Base-by-base conservation (phyloP, 345 rosid genomes). In the Boechera stricta region DNA sequence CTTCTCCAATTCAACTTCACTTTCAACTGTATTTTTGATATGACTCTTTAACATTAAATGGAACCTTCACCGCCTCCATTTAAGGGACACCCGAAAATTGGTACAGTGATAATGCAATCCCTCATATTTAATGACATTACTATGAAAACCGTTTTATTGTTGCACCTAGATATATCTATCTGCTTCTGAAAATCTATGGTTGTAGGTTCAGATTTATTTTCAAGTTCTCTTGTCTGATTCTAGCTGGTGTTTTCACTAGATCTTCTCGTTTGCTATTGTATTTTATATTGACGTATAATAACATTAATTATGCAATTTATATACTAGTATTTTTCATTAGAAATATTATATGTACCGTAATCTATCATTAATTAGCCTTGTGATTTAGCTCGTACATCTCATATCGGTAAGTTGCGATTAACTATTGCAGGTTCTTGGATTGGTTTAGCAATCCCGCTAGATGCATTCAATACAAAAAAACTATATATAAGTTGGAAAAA, bases 41-140 rank as follows among this genome's bases (percentile, higher is more conserved):
- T 55, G 72, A 54, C 71, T 74, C 57, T 47, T 66, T 12, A 38
- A 66, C 78, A 74, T 56, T 74, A 45, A 74, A 73, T 74, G 72
- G 66, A 66, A 57, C 72, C 72, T 74, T 74, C 78, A 74, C 78
- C 78, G 58, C 66, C 66, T 74, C 78, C 72, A 74, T 66, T 74
- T 74, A 74, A 66, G 78, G 26, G 66, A 65, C 66, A 74, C 65
- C 78, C 72, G 58, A 56, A 64, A 74, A 56, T 71, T 65, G 78
- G 78, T 74, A 66, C 72, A 66, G 6, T 74, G 29, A 21, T 47
- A 66, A 56, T 67, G 8, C 72, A 65, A 65, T 65, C 65, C 26
- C 12, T 55, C 72, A 74, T 21, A 21, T 74, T 74, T 66, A 74
- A 62, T 74, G 66, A 66, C 26, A 66, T 44, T 74, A 66, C 78